phyloP scores from a whole-genome alignment of 2,329 filamentous ascomycete genomes.

The Phyllachora maydis region DNA sequence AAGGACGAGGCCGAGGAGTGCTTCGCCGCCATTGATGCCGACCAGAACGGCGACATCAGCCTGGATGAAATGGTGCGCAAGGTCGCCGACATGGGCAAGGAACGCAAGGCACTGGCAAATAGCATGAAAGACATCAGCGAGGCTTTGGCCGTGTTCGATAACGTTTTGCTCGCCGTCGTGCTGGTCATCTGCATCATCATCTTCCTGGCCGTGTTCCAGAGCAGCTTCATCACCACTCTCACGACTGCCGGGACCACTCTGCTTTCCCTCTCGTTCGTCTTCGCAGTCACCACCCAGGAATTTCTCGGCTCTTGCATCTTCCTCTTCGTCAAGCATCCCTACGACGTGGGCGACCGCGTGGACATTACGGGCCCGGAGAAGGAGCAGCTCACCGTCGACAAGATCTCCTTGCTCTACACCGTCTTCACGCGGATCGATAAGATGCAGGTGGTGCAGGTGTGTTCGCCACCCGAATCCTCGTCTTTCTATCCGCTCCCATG shows the following conservation, averaged over 20 bases:
- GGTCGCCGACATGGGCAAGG: slow-evolving; percentile 63
- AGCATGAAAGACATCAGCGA: slow-evolving; percentile 97
- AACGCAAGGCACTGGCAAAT: slow-evolving; percentile 71
- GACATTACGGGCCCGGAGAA: slow-evolving; percentile 42
- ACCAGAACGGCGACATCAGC: slow-evolving; percentile 84
- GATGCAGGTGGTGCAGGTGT: slow-evolving; percentile 50
- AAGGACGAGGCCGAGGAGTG: slow-evolving; percentile 68
- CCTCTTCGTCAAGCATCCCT: slow-evolving; percentile 95
- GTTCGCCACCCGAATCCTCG: slow-evolving; percentile 2
- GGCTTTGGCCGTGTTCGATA: slow-evolving; percentile 78
- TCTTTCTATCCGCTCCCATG: slow-evolving; percentile 1
- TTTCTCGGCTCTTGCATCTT: slow-evolving; percentile 98
- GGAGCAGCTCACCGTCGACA: slow-evolving; percentile 63
- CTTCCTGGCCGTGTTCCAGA: slow-evolving; percentile 78
- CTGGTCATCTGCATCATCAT: slow-evolving; percentile 65
- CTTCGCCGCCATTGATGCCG: slow-evolving; percentile 62
- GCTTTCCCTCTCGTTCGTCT: slow-evolving; percentile 91
- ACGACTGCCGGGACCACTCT: slow-evolving; percentile 82
- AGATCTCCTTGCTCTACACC: slow-evolving; percentile 84
- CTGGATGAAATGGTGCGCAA: slow-evolving; percentile 89
- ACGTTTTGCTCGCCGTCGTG: slow-evolving; percentile 63
- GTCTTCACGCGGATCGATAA: slow-evolving; percentile 72
- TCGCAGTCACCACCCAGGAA: slow-evolving; percentile 79
- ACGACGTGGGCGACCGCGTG: slow-evolving; percentile 85
- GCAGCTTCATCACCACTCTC: slow-evolving; percentile 65